phyloP scores from a whole-genome alignment of 2,329 filamentous ascomycete genomes.

The Purpureocillium lavendulum region DNA sequence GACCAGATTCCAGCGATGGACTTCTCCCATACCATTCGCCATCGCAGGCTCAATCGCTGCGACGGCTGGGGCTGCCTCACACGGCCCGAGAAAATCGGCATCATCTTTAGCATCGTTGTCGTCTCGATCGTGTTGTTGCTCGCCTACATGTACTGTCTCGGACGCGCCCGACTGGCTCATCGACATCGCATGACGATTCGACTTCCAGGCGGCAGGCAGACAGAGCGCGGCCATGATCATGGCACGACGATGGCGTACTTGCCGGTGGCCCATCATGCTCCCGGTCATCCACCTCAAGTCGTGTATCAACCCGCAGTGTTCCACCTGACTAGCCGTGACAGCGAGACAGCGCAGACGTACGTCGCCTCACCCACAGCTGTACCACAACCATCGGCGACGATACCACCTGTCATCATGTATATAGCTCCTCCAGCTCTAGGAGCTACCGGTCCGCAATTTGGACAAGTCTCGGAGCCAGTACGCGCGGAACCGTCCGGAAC shows the following conservation, averaged over 20 bases:
- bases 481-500: no score
- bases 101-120: constrained; percentile 27
- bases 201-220: constrained; percentile 8
- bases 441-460: no score
- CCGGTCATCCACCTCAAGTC: constrained; percentile 1
- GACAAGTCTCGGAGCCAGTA: no score
- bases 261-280: constrained; percentile 1
- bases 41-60: constrained; percentile 12
- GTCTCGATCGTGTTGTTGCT: constrained; percentile 18
- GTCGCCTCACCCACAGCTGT: not conserved
- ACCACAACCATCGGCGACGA: no score
- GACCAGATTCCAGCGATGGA: no score
- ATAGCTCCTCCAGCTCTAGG: no score
- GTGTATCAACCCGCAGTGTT: constrained; percentile 4
- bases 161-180: constrained; percentile 9
- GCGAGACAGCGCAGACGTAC: constrained; percentile 1
- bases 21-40: no score
- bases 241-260: constrained; percentile 1
- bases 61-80: constrained; percentile 31
- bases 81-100: constrained; percentile 25
- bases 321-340: not conserved
- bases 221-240: not conserved
- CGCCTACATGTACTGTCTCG: constrained; percentile 25
- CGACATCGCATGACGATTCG: constrained; percentile 2
- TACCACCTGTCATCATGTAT: no score